phyloP scores from a whole-genome alignment of 1,284 basidiomycete genomes.

The Austroboletus niveus region DNA sequence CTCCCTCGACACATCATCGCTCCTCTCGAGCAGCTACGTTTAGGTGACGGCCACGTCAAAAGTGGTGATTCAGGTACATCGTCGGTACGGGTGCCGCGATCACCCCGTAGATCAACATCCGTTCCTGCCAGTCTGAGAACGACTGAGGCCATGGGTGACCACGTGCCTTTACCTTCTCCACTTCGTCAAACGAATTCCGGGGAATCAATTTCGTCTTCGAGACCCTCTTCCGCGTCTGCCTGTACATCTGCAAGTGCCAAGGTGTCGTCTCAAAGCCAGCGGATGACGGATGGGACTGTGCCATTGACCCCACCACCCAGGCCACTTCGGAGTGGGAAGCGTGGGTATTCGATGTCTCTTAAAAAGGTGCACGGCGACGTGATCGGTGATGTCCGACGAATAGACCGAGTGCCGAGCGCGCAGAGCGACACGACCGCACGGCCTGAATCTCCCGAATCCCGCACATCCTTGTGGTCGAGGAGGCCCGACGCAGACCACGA shows the following conservation, averaged over 20 bases:
- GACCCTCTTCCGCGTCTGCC: slow-evolving; percentile 3
- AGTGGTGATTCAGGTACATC: neutral
- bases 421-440: slow-evolving; percentile 34
- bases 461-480: neutral
- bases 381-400: slow-evolving; percentile 3
- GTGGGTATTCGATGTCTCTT: neutral
- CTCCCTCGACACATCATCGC: slow-evolving; percentile 48
- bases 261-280: slow-evolving; percentile 8
- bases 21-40: slow-evolving; percentile 46
- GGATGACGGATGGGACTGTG: slow-evolving; percentile 21
- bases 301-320: slow-evolving; percentile 30
- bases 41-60: slow-evolving; percentile 23
- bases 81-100: slow-evolving; percentile 1
- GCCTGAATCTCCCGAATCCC: slow-evolving; percentile 10
- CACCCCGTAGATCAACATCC: slow-evolving; percentile 19
- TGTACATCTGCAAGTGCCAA: slow-evolving; percentile 11
- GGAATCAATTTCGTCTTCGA: slow-evolving; percentile 10
- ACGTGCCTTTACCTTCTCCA: slow-evolving; percentile 7
- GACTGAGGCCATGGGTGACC: slow-evolving; percentile 8
- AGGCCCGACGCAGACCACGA: neutral
- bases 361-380: neutral
- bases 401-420: slow-evolving; percentile 25
- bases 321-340: slow-evolving; percentile 3
- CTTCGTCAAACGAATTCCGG: slow-evolving; percentile 5
- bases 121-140: slow-evolving; percentile 12